These are phyloP conservation scores for Tetrahymena elliotti DNA, from an alignment of 73 alveolate species.

Conservation along the genomic window DNA sequence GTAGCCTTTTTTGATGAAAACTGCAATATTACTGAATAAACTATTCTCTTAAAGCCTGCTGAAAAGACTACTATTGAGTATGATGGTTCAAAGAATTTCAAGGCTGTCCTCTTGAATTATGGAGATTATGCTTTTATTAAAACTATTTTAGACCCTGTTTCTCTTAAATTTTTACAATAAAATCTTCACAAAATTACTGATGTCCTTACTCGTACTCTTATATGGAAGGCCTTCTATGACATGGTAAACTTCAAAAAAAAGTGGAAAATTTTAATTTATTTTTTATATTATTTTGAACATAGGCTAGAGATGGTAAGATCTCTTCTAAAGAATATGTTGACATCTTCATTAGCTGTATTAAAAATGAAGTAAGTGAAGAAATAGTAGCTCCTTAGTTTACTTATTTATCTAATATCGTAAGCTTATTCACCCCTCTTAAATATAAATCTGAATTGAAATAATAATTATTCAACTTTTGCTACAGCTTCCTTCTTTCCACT, in stretches of 20 bases:
- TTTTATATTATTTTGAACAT: background rate
- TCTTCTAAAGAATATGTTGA: constrained; percentile 33
- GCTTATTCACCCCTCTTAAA: constrained; percentile 27
- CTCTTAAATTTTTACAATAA: background rate
- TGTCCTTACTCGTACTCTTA: constrained; percentile 16
- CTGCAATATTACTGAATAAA: background rate
- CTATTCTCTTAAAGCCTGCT: background rate
- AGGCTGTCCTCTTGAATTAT: constrained; percentile 17
- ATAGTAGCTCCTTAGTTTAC: constrained; percentile 11
- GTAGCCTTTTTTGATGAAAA: constrained; percentile 5
- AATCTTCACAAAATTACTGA: constrained; percentile 3
- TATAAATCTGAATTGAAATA: background rate
- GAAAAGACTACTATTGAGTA: background rate
- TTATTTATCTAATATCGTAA: constrained; percentile 2
- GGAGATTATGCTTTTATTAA: constrained; percentile 25
- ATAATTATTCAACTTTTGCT: background rate
- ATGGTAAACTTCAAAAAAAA: background rate
- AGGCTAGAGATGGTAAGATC: constrained; percentile 41
- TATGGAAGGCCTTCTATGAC: constrained; percentile 32
- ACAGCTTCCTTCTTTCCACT: background rate
- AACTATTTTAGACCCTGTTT: constrained; percentile 8
- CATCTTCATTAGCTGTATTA: background rate
- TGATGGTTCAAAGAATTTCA: background rate
- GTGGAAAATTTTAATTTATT: background rate
- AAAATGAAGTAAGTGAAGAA: constrained; percentile 25